Evolutionary conservation across 208 protist species (phyloP).

Genomic region (Chromosphaera perkinsii): DNA sequence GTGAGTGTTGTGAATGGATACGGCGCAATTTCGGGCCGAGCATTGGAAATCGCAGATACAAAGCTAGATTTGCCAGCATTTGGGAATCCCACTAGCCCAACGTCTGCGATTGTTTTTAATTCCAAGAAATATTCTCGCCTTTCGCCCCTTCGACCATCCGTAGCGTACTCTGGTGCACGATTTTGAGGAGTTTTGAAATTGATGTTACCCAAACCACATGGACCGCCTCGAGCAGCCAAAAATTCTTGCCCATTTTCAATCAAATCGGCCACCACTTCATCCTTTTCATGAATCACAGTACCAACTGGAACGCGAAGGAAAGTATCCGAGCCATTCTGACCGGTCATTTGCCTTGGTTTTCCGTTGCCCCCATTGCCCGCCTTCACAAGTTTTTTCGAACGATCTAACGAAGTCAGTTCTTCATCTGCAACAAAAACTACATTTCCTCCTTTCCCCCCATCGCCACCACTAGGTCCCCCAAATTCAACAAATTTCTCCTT

Average conservation of each 20-base stretch:
- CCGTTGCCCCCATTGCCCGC: conserved; percentile 14
- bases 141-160: background rate
- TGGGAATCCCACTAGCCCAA: conserved; percentile 64
- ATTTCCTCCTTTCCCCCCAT: conserved; percentile 41
- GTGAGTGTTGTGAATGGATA: conserved; percentile 64
- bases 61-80: conserved; percentile 61
- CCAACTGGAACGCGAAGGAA: background rate
- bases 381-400: background rate
- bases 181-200: background rate
- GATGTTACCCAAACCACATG: conserved; percentile 1
- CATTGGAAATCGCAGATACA: conserved; percentile 40
- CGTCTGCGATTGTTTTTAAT: conserved; percentile 60
- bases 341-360: background rate
- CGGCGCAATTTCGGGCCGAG: conserved; percentile 46
- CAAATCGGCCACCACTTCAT: conserved; percentile 14
- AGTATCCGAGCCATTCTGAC: background rate
- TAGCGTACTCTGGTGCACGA: background rate
- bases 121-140: conserved; percentile 37
- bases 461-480: conserved; percentile 40
- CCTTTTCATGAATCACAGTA: background rate
- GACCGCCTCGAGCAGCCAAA: background rate
- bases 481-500: conserved; percentile 25
- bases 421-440: conserved; percentile 20
- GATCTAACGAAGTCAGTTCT: background rate
- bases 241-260: background rate